phyloP scores from a whole-genome alignment of 2,329 filamentous ascomycete species.

The Talaromyces sp. region DNA sequence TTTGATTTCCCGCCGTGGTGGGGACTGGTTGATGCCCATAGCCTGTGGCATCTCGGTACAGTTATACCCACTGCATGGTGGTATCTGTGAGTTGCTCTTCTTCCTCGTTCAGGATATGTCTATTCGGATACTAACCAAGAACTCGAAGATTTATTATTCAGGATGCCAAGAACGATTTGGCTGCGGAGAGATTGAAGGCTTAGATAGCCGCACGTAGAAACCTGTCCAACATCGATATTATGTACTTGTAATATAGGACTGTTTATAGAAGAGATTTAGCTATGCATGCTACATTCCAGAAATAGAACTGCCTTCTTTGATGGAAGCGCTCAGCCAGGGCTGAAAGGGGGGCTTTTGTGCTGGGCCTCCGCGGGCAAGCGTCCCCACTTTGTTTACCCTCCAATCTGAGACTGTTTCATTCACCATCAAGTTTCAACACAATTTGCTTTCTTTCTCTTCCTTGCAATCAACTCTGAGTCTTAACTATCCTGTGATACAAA shows the following conservation, averaged over 20 bases:
- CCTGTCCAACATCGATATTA: not conserved
- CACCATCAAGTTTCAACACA: not conserved
- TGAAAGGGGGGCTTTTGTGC: not conserved
- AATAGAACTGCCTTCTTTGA: not conserved
- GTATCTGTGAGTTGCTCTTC: constrained; percentile 75
- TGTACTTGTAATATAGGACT: not conserved
- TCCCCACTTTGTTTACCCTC: constrained; percentile 4
- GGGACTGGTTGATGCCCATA: constrained; percentile 85
- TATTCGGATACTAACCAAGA: constrained; percentile 20
- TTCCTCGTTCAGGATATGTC: constrained; percentile 15
- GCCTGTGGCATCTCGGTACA: constrained; percentile 91
- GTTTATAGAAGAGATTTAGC: not conserved
- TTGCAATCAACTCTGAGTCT: not conserved
- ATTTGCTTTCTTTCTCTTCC: not conserved
- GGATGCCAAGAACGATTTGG: constrained; percentile 77
- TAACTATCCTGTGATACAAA: not conserved
- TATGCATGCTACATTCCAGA: not conserved
- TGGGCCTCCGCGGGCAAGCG: constrained; percentile 5
- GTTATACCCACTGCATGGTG: constrained; percentile 82
- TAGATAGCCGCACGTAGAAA: constrained; percentile 25
- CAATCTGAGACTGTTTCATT: constrained; percentile 7
- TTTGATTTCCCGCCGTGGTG: constrained; percentile 85
- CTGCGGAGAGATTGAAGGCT: constrained; percentile 66
- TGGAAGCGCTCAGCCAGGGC: not conserved
- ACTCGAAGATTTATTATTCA: constrained; percentile 71